Conservation (phyloP, 2,329 filamentous ascomycete species). For the Xylariales sp. region DNA sequence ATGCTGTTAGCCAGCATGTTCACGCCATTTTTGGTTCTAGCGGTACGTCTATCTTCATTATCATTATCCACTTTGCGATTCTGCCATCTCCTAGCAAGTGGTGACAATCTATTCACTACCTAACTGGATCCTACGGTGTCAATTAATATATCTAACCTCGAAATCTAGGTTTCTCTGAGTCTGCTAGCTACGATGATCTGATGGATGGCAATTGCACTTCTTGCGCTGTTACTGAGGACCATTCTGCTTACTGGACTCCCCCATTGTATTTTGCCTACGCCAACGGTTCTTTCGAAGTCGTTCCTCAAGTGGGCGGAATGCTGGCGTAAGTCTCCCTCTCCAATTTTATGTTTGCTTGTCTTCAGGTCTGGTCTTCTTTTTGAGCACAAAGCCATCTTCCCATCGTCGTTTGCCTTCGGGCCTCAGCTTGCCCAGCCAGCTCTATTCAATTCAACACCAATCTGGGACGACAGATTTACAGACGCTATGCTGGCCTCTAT, state of each 20-base stretch:
- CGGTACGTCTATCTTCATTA: constrained; percentile 50
- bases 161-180: constrained; percentile 61
- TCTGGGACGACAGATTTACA: no score
- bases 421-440: no score
- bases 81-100: no score
- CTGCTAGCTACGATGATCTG: constrained; percentile 54
- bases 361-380: no score
- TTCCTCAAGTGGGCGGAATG: constrained; percentile 76
- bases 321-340: constrained; percentile 61
- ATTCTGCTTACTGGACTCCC: constrained; percentile 86
- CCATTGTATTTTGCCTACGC: constrained; percentile 70
- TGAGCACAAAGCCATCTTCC: no score
- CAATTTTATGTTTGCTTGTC: background rate
- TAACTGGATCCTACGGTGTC: no score
- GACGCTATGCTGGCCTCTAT: background rate
- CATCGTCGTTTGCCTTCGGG: no score
- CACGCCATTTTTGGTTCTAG: constrained; percentile 74
- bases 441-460: no score
- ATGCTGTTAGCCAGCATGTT: constrained; percentile 56
- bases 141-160: no score
- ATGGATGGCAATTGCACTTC: constrained; percentile 67
- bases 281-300: constrained; percentile 63
- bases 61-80: constrained; percentile 9
- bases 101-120: no score
- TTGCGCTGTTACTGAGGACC: constrained; percentile 74